phyloP scores from a whole-genome alignment of 2,329 filamentous ascomycete species.

The Scedosporium dehoogii region DNA sequence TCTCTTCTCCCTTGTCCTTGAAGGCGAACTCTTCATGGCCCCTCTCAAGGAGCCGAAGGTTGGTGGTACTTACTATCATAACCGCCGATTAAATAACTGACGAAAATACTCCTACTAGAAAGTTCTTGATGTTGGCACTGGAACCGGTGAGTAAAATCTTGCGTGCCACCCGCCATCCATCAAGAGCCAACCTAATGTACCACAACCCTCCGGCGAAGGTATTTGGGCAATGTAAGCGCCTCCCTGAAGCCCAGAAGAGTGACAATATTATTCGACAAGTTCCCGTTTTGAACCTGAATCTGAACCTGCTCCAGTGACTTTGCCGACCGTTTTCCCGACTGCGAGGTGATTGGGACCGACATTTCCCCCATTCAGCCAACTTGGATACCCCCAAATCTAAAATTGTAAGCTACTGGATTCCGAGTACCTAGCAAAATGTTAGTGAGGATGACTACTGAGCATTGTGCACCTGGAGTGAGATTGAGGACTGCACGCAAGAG shows the following conservation, averaged over 20 bases:
- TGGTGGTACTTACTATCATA: not conserved
- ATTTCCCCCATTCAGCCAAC: not conserved
- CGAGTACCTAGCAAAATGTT: not conserved
- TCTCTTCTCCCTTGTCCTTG: constrained; percentile 13
- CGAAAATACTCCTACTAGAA: not conserved
- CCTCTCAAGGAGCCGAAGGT: constrained; percentile 13
- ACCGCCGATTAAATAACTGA: not conserved
- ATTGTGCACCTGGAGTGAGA: constrained; percentile 20
- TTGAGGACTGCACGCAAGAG: constrained; percentile 47
- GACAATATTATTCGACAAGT: not conserved
- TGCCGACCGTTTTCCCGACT: not conserved
- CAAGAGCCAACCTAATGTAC: not conserved
- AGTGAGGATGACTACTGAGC: not conserved
- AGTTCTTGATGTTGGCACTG: not conserved
- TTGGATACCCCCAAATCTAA: not conserved
- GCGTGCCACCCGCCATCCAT: not conserved
- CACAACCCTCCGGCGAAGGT: not conserved
- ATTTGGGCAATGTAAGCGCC: not conserved
- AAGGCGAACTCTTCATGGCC: constrained; percentile 15
- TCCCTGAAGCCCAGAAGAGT: not conserved
- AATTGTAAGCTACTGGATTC: not conserved
- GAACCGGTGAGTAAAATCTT: not conserved
- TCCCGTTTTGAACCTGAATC: not conserved
- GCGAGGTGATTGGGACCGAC: not conserved
- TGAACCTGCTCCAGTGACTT: not conserved